phyloP scores from a whole-genome alignment of 495 filamentous ascomycete genomes.

The Opeltia flavorubescens region DNA sequence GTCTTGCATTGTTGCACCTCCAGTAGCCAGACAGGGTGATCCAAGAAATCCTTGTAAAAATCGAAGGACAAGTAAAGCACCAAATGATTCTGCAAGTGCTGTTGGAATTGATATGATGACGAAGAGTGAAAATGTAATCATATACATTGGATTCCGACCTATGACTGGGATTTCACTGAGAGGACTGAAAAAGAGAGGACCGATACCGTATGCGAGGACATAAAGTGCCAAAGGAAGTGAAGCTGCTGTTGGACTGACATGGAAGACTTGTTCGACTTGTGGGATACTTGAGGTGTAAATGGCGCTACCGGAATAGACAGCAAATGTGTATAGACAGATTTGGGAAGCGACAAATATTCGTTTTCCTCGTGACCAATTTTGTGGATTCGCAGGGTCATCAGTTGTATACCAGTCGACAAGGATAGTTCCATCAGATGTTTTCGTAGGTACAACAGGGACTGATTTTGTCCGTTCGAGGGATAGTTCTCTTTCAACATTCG shows the following conservation, averaged over 20 bases:
- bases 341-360: conserved; percentile 26
- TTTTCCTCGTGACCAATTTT: conserved; percentile 36
- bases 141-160: conserved; percentile 36
- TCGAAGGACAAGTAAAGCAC: conserved; percentile 38
- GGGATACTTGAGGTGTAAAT: conserved; percentile 28
- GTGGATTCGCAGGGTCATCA: conserved; percentile 38
- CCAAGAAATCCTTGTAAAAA: conserved; percentile 41
- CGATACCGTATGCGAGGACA: conserved; percentile 30
- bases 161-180: conserved; percentile 36
- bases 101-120: conserved; percentile 36
- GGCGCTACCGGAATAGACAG: conserved; percentile 33
- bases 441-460: conserved; percentile 30
- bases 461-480: conserved; percentile 31
- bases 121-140: conserved; percentile 32
- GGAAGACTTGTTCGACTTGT: conserved; percentile 27
- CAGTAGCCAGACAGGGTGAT: conserved; percentile 35
- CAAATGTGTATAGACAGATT: conserved; percentile 31
- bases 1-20: conserved; percentile 40
- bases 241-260: conserved; percentile 30
- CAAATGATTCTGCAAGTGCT: conserved; percentile 33
- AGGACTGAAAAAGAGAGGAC: conserved; percentile 35
- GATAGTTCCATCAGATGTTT: conserved; percentile 30
- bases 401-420: conserved; percentile 44
- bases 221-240: conserved; percentile 37
- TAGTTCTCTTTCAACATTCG: conserved; percentile 28